Evolutionary conservation across 805 yeast species (phyloP), one percentile per base, ranked within the genome.

Genomic region (Yamadazyma kitorensis): DNA sequence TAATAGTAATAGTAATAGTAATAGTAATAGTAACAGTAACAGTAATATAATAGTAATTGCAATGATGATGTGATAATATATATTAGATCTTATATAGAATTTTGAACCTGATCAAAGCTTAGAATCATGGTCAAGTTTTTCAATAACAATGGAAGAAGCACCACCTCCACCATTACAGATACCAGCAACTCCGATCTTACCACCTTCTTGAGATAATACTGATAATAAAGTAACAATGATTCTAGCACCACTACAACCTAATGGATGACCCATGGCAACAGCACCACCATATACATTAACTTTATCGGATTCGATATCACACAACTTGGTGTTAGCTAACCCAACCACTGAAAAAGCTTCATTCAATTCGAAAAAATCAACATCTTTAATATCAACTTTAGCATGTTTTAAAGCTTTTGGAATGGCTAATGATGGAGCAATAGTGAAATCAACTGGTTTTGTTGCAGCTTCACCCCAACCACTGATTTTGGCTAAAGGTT

Each of bases 141-240:
- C 96, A 52, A 93, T 76, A 42, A 93, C 86, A 52, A 93, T 71
- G 17, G 98, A 82, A 37, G 95, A 83, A 31, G 97, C 98, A 59
- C 98, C 99, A 60, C 99, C 99, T 55, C 99, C 99, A 72, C 99
- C 98, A 64, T 93, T 93, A 76, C 98, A 93, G 57, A 93, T 82
- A 61, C 87, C 96, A 52, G 96, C 97, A 48, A 80, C 87, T 61
- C 99, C 99, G 49, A 80, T 62, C 68, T 82, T 86, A 43, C 72
- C 72, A 40, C 66, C 68, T 72, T 93, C 98, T 69, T 91, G 96
- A 24, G 64, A 47, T 56, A 93, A 76, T 12, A 89, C 88, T 31
- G 87, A 76, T 39, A 80, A 53, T 61, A 93, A 74, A 18, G 98
- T 93, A 47, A 86, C 89, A 38, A 93, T 78, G 53, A 93, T 73